Evolutionary conservation across 129 eudicot species (phyloP).

Genomic region (Pulicaria dysenterica): DNA sequence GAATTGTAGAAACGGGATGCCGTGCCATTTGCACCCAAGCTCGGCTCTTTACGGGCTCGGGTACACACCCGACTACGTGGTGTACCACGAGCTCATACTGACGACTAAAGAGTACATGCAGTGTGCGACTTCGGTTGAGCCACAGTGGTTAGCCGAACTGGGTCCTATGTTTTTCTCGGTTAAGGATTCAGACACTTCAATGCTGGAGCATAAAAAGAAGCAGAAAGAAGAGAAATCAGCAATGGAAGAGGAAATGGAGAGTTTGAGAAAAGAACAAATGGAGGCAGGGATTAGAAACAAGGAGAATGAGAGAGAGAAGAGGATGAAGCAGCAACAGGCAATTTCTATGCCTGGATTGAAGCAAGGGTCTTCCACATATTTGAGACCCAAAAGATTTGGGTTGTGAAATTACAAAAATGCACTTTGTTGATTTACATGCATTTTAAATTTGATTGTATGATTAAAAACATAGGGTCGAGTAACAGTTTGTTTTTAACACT

Average conservation of each 20-base stretch:
- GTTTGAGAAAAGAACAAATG: conserved; percentile 39
- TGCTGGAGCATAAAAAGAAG: conserved; percentile 62
- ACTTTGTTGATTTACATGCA: no score
- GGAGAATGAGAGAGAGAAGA: conserved; percentile 44
- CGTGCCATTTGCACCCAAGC: conserved; percentile 69
- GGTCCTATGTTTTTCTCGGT: conserved; percentile 68
- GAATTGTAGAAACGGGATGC: conserved; percentile 60
- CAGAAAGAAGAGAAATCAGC: conserved; percentile 60
- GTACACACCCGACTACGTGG: conserved; percentile 57
- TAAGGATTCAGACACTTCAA: conserved; percentile 63
- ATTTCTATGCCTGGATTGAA: conserved; percentile 52
- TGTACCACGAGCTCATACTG: conserved; percentile 60
- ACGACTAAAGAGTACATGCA: conserved; percentile 69
- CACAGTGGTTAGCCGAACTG: conserved; percentile 61
- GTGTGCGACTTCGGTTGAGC: conserved; percentile 56
- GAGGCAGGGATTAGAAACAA: conserved; percentile 42
- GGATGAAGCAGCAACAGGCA: conserved; percentile 50
- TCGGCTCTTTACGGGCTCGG: conserved; percentile 60
- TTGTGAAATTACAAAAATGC: conserved; percentile 27
- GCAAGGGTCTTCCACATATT: conserved; percentile 42
- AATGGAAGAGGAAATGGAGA: conserved; percentile 68
- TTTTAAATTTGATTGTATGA: no score
- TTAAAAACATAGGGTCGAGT: no score
- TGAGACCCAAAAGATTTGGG: conserved; percentile 59
- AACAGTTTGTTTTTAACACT: no score